phyloP scores from a whole-genome alignment of 2,329 filamentous ascomycete genomes.

The Epichloe aotearoae region DNA sequence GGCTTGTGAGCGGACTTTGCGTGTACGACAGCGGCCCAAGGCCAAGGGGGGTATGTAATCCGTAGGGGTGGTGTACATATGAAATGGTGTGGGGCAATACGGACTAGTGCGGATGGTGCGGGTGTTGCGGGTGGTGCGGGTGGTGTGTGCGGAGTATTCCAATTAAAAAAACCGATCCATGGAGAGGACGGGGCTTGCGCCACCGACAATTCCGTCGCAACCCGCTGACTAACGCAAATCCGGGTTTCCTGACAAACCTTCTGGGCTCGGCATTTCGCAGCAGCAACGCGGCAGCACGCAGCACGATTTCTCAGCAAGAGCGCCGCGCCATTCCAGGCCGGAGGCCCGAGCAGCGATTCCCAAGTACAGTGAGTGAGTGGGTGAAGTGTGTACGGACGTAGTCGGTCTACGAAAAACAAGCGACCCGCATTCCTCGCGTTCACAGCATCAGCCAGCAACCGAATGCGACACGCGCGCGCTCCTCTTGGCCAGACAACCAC shows the following conservation, averaged over 20 bases:
- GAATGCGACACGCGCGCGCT: neutral
- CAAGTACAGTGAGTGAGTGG: neutral
- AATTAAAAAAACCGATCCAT: neutral
- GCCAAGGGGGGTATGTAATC: conserved; percentile 1
- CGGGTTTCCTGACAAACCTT: too few relatives aligned
- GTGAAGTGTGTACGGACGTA: too few relatives aligned
- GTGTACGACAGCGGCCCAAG: conserved; percentile 11
- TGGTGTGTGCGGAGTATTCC: neutral
- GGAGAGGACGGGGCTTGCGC: neutral
- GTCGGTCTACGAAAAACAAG: too few relatives aligned
- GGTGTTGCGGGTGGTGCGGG: neutral
- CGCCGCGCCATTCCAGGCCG: too few relatives aligned
- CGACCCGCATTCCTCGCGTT: neutral
- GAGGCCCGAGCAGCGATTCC: too few relatives aligned
- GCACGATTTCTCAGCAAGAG: too few relatives aligned
- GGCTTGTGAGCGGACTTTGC: conserved; percentile 19
- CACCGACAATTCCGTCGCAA: conserved; percentile 6
- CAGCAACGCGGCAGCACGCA: too few relatives aligned
- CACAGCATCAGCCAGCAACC: neutral
- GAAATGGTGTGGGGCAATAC: too few relatives aligned
- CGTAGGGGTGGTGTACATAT: too few relatives aligned
- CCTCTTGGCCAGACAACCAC: too few relatives aligned
- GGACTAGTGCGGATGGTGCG: neutral
- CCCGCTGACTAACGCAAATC: conserved; percentile 9
- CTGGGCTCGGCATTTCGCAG: too few relatives aligned